Evolutionary conservation across 1,139 yeast species (phyloP), one percentile per base, ranked within the genome.

Genomic region (Lodderomyces parapsilosis): DNA sequence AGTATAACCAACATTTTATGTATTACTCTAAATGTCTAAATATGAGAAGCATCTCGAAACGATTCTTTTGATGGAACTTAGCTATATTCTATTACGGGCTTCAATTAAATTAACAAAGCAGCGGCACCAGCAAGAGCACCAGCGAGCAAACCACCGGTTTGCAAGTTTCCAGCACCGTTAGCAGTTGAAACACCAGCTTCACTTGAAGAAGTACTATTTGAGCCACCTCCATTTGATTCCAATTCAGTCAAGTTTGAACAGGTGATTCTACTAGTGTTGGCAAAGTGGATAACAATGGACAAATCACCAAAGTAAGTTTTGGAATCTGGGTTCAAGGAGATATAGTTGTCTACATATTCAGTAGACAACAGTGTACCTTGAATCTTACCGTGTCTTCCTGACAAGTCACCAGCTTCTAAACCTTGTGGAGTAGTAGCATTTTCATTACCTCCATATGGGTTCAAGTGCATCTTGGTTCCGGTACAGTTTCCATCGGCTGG

Each of bases 401-500:
- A 59, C 48, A 72, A 67, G 50, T 71, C 76, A 41, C 76, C 74
- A 34, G 65, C 65, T 53, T 70, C 72, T 47, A 50, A 51, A 27
- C 54, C 62, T 13, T 60, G 61, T 9, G 58, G 49, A 13, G 53
- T 44, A 17, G 66, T 57, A 23, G 68, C 60, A 33, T 56, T 58
- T 5, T 52, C 52, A 24, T 53, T 46, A 20, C 77, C 77, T 41
- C 57, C 52, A 59, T 56, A 71, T 32, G 77, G 76, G 52, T 72
- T 62, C 50, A 71, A 67, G 55, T 69, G 75, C 18, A 48, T 62
- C 38, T 45, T 44, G 22, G 77, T 68, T 32, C 64, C 74, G 28
- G 63, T 58, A 57, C 78, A 72, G 54, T 65, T 63, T 18, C 75
- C 76, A 45, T 65, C 56, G 7, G 62, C 39, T 7, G 75, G 76